A percentile compares a stretch with the other conserved stretches of the same genome.
Conservation (phyloP, 139 green algal genomes). For the Volvox reticuliferus region DNA sequence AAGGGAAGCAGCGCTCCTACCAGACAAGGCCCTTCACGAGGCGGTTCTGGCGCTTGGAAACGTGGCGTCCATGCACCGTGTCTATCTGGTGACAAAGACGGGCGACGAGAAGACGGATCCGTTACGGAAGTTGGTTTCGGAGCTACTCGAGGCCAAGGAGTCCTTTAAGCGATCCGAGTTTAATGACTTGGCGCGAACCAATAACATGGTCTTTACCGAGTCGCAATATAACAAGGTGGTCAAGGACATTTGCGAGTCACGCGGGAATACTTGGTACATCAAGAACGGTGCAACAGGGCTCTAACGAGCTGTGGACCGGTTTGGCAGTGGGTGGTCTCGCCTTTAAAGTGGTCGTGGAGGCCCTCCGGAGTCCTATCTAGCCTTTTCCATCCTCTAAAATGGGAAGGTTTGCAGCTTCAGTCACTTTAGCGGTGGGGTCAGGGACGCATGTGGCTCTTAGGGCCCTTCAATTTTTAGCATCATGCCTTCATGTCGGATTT, state of each 20-base stretch:
- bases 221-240: constrained; percentile 54
- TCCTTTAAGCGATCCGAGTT: constrained; percentile 51
- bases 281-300: constrained; percentile 52
- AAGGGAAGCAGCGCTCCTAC: constrained; percentile 40
- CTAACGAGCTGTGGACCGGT: neutral
- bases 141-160: constrained; percentile 63
- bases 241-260: constrained; percentile 61
- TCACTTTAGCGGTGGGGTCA: no score
- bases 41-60: constrained; percentile 43
- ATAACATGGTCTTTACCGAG: constrained; percentile 43
- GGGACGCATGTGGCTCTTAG: no score
- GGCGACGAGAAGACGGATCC: constrained; percentile 49
- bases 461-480: no score
- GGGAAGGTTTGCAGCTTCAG: no score
- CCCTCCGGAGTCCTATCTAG: no score
- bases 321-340: no score
- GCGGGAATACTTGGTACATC: constrained; percentile 53
- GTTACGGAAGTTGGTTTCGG: constrained; percentile 53
- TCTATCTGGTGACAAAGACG: constrained; percentile 58
- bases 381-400: no score
- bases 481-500: no score
- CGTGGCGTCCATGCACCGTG: constrained; percentile 47
- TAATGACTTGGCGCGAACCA: constrained; percentile 46
- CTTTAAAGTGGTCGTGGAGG: no score
- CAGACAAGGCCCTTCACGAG: constrained; percentile 49